phyloP scores from a whole-genome alignment of 2,329 filamentous ascomycete genomes.

The Cladosporium oxysporum region DNA sequence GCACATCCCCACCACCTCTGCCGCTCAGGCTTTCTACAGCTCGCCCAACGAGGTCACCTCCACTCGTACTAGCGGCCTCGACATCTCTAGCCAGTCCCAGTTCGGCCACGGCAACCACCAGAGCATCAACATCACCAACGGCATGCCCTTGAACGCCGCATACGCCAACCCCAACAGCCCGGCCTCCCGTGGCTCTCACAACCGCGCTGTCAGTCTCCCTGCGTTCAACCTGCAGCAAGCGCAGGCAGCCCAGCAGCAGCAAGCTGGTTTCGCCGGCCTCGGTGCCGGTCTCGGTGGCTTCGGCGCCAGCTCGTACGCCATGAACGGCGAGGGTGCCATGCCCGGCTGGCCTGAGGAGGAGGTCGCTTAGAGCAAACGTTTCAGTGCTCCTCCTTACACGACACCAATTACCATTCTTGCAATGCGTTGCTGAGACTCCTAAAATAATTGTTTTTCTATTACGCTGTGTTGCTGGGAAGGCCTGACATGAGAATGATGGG shows the following conservation, averaged over 20 bases:
- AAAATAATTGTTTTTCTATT: background rate
- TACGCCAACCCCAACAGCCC: constrained; percentile 33
- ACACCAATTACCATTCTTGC: constrained; percentile 5
- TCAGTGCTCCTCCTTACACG: background rate
- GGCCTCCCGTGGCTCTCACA: constrained; percentile 49
- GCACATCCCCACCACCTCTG: constrained; percentile 49
- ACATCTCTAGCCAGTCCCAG: constrained; percentile 40
- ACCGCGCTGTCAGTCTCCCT: constrained; percentile 85
- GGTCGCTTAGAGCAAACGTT: constrained; percentile 38
- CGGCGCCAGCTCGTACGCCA: constrained; percentile 45
- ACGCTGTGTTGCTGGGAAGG: constrained; percentile 2
- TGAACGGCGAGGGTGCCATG: constrained; percentile 56
- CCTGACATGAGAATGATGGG: constrained; percentile 3
- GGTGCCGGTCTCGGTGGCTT: constrained; percentile 61
- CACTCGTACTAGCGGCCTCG: constrained; percentile 31
- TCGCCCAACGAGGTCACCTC: constrained; percentile 60
- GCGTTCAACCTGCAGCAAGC: constrained; percentile 58
- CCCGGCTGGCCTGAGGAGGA: constrained; percentile 67
- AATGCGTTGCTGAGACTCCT: background rate
- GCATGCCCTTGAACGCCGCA: constrained; percentile 37
- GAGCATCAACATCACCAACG: constrained; percentile 52
- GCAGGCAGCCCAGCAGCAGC: constrained; percentile 42
- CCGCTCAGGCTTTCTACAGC: constrained; percentile 77
- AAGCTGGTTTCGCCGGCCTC: constrained; percentile 59
- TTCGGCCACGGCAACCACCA: constrained; percentile 57